Conservation (phyloP, 1,284 basidiomycete genomes). For the Sphagnurus paluster region DNA sequence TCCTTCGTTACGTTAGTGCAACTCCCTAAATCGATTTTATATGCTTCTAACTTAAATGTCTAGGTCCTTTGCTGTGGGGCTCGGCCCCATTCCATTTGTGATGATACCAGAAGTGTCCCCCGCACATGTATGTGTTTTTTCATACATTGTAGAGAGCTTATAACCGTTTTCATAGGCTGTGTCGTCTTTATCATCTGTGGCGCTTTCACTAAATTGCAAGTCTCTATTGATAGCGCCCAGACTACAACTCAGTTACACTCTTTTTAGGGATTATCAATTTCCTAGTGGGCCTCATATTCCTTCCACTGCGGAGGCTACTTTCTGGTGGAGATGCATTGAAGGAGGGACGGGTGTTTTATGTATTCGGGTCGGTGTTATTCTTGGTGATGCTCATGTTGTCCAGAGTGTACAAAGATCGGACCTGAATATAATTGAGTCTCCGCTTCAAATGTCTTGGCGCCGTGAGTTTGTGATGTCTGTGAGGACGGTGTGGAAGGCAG, state of each 20-base stretch:
- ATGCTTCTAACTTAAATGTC: conserved; percentile 1
- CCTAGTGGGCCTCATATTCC: conserved; percentile 77
- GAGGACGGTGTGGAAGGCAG: conserved; percentile 36
- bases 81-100: conserved; percentile 93
- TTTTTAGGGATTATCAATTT: conserved; percentile 79
- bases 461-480: conserved; percentile 10
- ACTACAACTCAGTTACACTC: not conserved
- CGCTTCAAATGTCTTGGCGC: conserved; percentile 17
- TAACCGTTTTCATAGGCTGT: conserved; percentile 57
- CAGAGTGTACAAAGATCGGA: conserved; percentile 37
- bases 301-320: conserved; percentile 78
- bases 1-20: conserved; percentile 75
- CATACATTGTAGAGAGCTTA: not conserved
- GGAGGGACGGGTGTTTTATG: conserved; percentile 82
- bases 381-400: conserved; percentile 38
- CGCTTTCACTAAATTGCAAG: conserved; percentile 82
- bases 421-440: conserved; percentile 20
- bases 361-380: conserved; percentile 61
- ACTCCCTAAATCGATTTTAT: conserved; percentile 1
- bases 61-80: conserved; percentile 84
- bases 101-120: conserved; percentile 93
- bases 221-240: conserved; percentile 13
- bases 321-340: conserved; percentile 61
- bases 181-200: conserved; percentile 81
- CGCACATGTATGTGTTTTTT: conserved; percentile 51